Evolutionary conservation across 2,329 filamentous ascomycete species (phyloP), one percentile per base, ranked within the genome.

Genomic region (Diaporthe nobilis): DNA sequence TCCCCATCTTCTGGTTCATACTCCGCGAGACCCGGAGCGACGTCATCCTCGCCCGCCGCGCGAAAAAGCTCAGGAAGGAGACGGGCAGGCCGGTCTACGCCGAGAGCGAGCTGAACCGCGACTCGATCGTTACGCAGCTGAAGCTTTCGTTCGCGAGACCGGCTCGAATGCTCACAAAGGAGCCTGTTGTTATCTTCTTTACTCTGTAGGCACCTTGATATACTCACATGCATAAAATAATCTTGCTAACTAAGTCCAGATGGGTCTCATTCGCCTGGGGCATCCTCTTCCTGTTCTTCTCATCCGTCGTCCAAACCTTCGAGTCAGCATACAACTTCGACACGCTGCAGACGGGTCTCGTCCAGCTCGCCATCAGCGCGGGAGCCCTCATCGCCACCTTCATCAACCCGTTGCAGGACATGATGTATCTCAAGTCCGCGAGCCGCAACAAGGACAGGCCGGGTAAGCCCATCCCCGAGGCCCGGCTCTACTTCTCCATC

Each of bases 191-290:
- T 0, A 91, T 91, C 80, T 91, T 87, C 85, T 95, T 95, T 83
- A 92, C 90, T 0, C 55, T 75, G 61, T 67, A 25, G 20, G 61
- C 1, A 2, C 3, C 37, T 1, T 34, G 0, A 4, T 4, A 15
- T 20, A 1, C n/a, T 34, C 15, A 13, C 4, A 6, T 49, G 39
- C 13, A 9, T n/a, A 4, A n/a, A 4, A 13, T 22, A 8, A 8
- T 15, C 20, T n/a, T 51, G 44, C 61, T 67, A n/a, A 67, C 5
- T 4, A 17, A 10, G 2, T 84, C 94, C 44, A 67, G 61, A 4
- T 95, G 94, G 92, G 90, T 92, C 0, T 87, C 92, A 0, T 95
- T 95, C 82, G 90, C 89, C 67, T 95, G 92, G 91, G 92, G 90
- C 0, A 88, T 94, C 0, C 86, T 95, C 0, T 95, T 94, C 81